phyloP scores from a whole-genome alignment of 176 grass and related monocot genomes.

The Oryza punctata region DNA sequence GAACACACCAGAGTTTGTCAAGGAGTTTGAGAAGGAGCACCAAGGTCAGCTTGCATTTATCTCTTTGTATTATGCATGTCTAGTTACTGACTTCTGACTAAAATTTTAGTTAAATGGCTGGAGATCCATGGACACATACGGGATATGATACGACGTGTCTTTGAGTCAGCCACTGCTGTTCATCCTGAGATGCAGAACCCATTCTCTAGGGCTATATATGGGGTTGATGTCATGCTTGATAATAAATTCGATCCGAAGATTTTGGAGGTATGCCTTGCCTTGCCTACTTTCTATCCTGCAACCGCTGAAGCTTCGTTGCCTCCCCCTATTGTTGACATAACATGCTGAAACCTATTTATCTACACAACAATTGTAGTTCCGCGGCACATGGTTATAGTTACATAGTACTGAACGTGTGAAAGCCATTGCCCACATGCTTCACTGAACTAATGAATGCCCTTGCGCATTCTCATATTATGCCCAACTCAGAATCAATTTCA shows the following conservation, averaged over 20 bases:
- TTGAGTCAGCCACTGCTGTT: slow-evolving; percentile 79
- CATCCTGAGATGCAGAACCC: slow-evolving; percentile 92
- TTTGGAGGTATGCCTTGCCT: slow-evolving; percentile 66
- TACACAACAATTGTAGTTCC: neutral
- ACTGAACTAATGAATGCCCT: neutral
- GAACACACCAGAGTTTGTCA: slow-evolving; percentile 82
- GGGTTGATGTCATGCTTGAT: slow-evolving; percentile 95
- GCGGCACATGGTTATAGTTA: neutral
- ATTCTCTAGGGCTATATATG: slow-evolving; percentile 83
- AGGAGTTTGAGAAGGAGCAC: slow-evolving; percentile 92
- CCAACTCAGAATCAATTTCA: neutral
- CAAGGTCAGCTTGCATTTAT: slow-evolving; percentile 53
- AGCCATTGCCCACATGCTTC: neutral
- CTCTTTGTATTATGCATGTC: neutral
- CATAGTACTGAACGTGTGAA: neutral
- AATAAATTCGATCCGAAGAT: slow-evolving; percentile 73
- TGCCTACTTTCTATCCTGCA: neutral
- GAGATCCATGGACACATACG: slow-evolving; percentile 65
- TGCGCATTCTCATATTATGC: neutral
- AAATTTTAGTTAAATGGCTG: slow-evolving; percentile 76
- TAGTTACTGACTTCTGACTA: slow-evolving; percentile 4
- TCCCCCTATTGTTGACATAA: neutral
- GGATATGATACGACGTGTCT: slow-evolving; percentile 63
- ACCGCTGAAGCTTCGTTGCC: neutral
- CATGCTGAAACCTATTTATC: neutral